phyloP scores from a whole-genome alignment of 176 grass and related monocot genomes.

The Avena insularis region DNA sequence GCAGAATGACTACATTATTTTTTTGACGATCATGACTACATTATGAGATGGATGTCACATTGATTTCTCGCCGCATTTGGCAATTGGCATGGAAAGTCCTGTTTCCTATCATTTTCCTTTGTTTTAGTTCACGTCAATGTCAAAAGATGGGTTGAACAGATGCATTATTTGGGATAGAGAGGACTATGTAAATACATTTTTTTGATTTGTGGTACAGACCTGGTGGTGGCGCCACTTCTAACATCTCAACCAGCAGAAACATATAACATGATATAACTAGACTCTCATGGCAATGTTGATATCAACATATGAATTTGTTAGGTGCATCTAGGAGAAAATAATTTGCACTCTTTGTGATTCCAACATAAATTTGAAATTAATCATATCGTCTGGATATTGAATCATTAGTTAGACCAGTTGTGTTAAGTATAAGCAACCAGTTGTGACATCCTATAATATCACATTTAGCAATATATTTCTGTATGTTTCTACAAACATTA shows the following conservation, averaged over 20 bases:
- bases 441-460: conserved; percentile 9
- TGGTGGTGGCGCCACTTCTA: neutral
- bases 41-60: neutral
- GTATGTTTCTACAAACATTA: neutral
- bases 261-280: neutral
- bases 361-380: conserved; percentile 7
- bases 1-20: neutral
- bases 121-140: conserved; percentile 6
- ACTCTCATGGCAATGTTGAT: too few relatives aligned
- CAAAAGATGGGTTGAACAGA: neutral
- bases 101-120: neutral
- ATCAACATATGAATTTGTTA: neutral
- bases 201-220: neutral
- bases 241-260: conserved; percentile 12
- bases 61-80: conserved; percentile 12
- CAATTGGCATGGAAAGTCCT: neutral
- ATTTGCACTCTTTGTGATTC: neutral
- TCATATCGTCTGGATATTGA: conserved; percentile 1
- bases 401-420: neutral
- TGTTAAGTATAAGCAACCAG: neutral
- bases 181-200: neutral
- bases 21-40: neutral
- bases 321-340: conserved; percentile 16
- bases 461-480: neutral
- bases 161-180: neutral